phyloP scores from a whole-genome alignment of 192 early-diverging fungal species.

The Dimargaris verticillata region DNA sequence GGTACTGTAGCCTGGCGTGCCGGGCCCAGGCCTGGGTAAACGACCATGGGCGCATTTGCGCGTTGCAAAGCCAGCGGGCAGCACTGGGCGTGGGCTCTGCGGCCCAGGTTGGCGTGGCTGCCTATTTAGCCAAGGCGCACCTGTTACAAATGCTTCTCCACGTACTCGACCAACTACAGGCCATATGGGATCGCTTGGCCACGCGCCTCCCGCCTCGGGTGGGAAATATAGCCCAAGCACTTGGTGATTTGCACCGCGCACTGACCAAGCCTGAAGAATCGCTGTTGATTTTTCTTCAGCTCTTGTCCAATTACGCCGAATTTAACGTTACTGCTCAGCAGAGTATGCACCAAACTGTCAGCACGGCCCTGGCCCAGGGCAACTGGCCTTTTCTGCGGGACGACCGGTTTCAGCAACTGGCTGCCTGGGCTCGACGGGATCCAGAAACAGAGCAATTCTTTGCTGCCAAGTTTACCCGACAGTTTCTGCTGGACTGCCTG shows the following conservation, averaged over 20 bases:
- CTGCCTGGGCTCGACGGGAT: neutral
- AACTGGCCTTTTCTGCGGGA: neutral
- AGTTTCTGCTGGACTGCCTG: constrained; percentile 27
- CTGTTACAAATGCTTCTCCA: neutral
- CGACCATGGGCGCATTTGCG: neutral
- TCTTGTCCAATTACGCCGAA: too few species aligned
- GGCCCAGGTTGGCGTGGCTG: neutral
- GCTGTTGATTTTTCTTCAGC: too few species aligned
- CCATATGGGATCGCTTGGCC: neutral
- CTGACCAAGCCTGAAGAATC: too few species aligned
- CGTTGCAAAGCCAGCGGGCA: neutral
- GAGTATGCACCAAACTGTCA: neutral
- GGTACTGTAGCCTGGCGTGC: neutral
- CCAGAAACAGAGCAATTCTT: neutral
- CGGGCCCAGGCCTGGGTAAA: neutral
- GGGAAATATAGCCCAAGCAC: neutral
- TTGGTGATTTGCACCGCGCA: too few species aligned
- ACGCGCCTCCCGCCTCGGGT: neutral
- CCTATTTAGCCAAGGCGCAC: neutral
- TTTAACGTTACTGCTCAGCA: neutral
- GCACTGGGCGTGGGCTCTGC: neutral
- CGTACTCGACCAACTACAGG: neutral
- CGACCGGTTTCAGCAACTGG: neutral
- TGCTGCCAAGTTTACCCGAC: neutral
- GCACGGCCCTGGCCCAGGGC: neutral